Base-by-base conservation (phyloP, 2,329 filamentous ascomycete species). In the Dothidotthia symphoricarpi region DNA sequence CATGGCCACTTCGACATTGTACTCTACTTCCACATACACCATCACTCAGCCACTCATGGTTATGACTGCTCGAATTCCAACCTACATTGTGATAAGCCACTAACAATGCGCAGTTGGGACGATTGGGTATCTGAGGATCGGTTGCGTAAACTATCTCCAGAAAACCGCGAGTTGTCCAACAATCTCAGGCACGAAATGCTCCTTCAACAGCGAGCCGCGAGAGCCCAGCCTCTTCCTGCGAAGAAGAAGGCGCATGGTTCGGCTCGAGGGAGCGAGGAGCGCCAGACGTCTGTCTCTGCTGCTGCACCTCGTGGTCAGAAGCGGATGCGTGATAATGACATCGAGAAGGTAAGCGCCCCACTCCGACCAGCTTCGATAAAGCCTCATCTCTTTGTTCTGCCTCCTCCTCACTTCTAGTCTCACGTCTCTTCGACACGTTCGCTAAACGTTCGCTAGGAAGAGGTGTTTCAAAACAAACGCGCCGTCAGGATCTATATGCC, bases 61-160 rank as follows among this genome's bases (percentile, higher is more conserved):
- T 11, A 6, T 15, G 11, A 10, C 13, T 7, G 9, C 5, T 9
- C 9, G 15, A 15, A 6, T 11, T 8, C 5, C 1, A 28, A 4
- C 7, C 13, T 12, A 6, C 16, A 22, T 31, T 22, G 15, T 31
- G 11, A 19, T 11, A 15, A 7, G 16, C 17, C 14, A 22, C 54
- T 65, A 28, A 64, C 47, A 8, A 10, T 17, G 24, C 17, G 24
- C 60, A 86, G 83, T 47, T 98, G 93, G 93, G 93, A 98, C 72
- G 93, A 98, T 72, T 97, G 91, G 91, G 93, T 97, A 29, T 81
- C 87, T 15, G 83, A 89, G 68, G 91, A 97, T 66, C 87, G 93
- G 52, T 84, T 98, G 45, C 85, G 90, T 62, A 96, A 96, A 71
- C 85, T 91, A 65, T 95, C 84, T 34, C 88, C 95, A 39, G 93